Evolutionary conservation across 805 yeast species (phyloP).

Genomic region (Candida boidinii): DNA sequence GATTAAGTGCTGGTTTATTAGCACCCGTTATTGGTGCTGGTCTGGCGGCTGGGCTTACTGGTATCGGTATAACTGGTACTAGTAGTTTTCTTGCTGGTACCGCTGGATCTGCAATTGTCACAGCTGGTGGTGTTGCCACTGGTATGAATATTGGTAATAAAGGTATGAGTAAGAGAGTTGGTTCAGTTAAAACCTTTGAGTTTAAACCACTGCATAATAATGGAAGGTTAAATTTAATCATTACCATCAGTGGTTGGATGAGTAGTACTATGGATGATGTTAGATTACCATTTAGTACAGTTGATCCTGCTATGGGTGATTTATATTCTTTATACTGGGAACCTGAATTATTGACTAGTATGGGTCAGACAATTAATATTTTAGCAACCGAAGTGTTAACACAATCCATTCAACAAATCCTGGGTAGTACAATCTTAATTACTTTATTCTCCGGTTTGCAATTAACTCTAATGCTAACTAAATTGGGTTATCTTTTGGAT

Average conservation of each 20-base stretch:
- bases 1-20: conserved; percentile 87
- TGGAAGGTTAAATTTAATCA: conserved; percentile 74
- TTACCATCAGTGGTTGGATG: conserved; percentile 98
- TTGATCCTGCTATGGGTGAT: conserved; percentile 98
- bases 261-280: conserved; percentile 92
- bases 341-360: conserved; percentile 92
- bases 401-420: conserved; percentile 88
- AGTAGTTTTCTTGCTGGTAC: conserved; percentile 89
- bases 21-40: conserved; percentile 99
- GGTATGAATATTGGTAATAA: conserved; percentile 85
- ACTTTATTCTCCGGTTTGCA: conserved; percentile 92
- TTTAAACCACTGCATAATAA: conserved; percentile 88
- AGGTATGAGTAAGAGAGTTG: conserved; percentile 83
- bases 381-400: conserved; percentile 90
- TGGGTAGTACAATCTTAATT: conserved; percentile 83
- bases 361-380: conserved; percentile 93
- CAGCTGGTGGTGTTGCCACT: conserved; percentile 82
- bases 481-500: conserved; percentile 80
- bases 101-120: conserved; percentile 92
- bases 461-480: conserved; percentile 84
- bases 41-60: conserved; percentile 91
- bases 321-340: conserved; percentile 90
- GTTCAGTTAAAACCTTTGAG: conserved; percentile 90
- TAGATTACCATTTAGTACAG: conserved; percentile 89
- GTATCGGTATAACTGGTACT: conserved; percentile 93